Evolutionary conservation across 805 yeast species (phyloP).

Genomic region (Kluyveromyces lactis): DNA sequence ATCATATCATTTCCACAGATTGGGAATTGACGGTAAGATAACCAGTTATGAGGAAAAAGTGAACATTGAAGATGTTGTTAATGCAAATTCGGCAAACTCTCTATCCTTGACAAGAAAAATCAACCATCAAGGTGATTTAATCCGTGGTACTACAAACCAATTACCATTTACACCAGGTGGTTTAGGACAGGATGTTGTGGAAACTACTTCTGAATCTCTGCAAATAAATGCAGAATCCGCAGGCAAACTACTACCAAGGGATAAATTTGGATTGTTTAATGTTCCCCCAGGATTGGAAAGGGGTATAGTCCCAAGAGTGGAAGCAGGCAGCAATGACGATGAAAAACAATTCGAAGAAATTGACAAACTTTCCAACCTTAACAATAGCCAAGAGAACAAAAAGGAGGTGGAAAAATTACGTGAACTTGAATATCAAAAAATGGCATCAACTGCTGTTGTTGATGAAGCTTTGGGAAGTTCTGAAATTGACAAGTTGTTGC

Average conservation of each 20-base stretch:
- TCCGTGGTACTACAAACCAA: constrained; percentile 63
- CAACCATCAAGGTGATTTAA: constrained; percentile 49
- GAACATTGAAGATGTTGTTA: constrained; percentile 36
- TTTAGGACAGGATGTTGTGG: constrained; percentile 27
- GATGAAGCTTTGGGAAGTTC: constrained; percentile 13
- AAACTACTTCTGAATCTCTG: constrained; percentile 12
- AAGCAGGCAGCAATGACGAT: constrained; percentile 7
- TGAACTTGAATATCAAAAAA: constrained; percentile 8
- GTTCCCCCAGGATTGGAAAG: constrained; percentile 75
- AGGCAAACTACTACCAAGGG: constrained; percentile 47
- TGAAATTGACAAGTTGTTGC: constrained; percentile 40
- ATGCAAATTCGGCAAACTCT: constrained; percentile 58
- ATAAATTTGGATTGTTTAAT: constrained; percentile 69
- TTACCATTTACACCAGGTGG: constrained; percentile 96
- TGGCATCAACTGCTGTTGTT: constrained; percentile 8
- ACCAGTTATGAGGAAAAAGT: constrained; percentile 54
- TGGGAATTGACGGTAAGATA: constrained; percentile 70
- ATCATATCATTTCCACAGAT: constrained; percentile 55
- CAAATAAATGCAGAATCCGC: constrained; percentile 17
- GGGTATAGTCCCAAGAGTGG: constrained; percentile 41
- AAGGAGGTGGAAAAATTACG: constrained; percentile 31
- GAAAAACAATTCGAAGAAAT: constrained; percentile 18
- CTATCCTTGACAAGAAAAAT: constrained; percentile 64
- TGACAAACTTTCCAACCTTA: constrained; percentile 21
- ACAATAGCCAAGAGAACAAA: constrained; percentile 28